phyloP scores from a whole-genome alignment of 129 eudicot genomes.

The Flaveria brownii region DNA sequence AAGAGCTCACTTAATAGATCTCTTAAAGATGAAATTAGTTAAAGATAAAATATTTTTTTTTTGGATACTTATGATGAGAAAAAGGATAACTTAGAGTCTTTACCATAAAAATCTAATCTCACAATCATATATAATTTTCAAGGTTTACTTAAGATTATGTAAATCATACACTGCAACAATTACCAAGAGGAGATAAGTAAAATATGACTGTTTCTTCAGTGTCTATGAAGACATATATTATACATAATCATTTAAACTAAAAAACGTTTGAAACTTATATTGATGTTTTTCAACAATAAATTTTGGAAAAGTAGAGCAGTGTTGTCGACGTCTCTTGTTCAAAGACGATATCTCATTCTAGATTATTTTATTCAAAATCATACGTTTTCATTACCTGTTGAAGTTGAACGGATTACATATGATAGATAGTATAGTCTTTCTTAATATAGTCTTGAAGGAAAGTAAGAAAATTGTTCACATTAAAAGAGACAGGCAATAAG shows the following conservation, averaged over 20 bases:
- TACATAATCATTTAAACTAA: not conserved
- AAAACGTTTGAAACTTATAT: not conserved
- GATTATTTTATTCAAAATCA: not conserved
- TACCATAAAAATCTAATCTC: too few species aligned
- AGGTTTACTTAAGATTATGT: too few species aligned
- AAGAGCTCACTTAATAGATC: too few species aligned
- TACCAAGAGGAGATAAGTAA: too few species aligned
- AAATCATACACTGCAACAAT: too few species aligned
- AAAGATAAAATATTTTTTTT: too few species aligned
- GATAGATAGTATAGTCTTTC: not conserved
- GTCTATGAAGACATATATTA: too few species aligned
- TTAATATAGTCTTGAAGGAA: slow-evolving; percentile 5
- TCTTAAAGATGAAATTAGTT: too few species aligned
- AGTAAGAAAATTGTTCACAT: slow-evolving; percentile 37
- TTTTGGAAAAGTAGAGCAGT: slow-evolving; percentile 13
- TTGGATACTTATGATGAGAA: too few species aligned
- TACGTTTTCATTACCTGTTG: not conserved
- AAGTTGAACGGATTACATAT: slow-evolving; percentile 1
- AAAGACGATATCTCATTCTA: not conserved
- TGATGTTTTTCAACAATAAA: not conserved
- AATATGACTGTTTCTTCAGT: too few species aligned
- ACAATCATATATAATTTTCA: too few species aligned
- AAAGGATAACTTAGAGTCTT: too few species aligned
- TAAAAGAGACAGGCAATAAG: slow-evolving; percentile 29
- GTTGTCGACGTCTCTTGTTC: slow-evolving; percentile 3